Conservation (phyloP, 495 filamentous ascomycete genomes). For the Penicillium antarcticum region DNA sequence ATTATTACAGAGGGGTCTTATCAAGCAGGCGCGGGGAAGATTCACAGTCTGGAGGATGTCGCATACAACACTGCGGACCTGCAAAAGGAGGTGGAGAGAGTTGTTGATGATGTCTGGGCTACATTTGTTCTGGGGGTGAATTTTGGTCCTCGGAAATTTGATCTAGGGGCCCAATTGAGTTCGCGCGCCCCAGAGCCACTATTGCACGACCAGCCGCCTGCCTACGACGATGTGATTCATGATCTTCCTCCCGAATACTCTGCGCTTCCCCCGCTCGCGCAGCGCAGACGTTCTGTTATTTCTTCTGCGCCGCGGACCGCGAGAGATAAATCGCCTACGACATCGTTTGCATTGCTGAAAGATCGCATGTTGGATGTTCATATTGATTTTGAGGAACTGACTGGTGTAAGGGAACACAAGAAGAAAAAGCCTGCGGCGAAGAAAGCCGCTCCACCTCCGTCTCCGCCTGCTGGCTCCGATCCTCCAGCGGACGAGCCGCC, state of each 20-base stretch:
- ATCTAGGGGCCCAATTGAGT: constrained; percentile 13
- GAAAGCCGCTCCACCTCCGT: constrained; percentile 22
- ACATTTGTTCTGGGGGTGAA: neutral
- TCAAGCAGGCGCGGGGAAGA: neutral
- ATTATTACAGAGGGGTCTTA: constrained; percentile 1
- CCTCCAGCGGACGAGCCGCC: constrained; percentile 23
- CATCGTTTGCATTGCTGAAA: constrained; percentile 32
- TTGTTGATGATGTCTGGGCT: constrained; percentile 15
- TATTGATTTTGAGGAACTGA: constrained; percentile 52
- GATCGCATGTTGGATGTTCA: constrained; percentile 27
- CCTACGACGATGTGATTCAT: constrained; percentile 40
- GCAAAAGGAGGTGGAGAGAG: constrained; percentile 5
- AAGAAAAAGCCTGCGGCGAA: constrained; percentile 43
- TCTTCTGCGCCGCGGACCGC: constrained; percentile 16
- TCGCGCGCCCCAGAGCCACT: constrained; percentile 12
- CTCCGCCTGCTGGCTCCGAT: constrained; percentile 19
- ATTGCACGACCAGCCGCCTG: constrained; percentile 31
- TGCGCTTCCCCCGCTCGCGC: constrained; percentile 26
- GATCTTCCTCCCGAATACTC: constrained; percentile 45
- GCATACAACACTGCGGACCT: neutral
- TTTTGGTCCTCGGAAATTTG: neutral
- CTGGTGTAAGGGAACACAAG: constrained; percentile 47
- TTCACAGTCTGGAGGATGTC: neutral
- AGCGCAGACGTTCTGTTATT: constrained; percentile 12
- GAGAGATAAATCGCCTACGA: constrained; percentile 32